These are phyloP conservation scores for Passiflora organensis DNA, from an alignment of 345 rosid species.

Conservation along the genomic window DNA sequence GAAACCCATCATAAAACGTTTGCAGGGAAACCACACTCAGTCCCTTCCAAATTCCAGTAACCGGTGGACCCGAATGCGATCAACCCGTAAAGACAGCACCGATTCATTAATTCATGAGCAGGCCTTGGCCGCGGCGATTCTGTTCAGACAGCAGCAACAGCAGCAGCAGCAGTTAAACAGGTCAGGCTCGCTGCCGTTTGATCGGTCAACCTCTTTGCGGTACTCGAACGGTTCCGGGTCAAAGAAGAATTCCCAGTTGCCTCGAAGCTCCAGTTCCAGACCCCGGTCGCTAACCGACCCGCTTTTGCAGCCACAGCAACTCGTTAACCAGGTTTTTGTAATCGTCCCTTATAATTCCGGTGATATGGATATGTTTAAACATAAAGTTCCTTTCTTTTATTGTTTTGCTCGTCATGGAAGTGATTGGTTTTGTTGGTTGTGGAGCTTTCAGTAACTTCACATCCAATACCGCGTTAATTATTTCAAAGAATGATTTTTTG, in stretches of 20 bases:
- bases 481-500: too few relatives aligned
- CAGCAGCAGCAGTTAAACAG: slow-evolving; percentile 53
- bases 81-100: slow-evolving; percentile 49
- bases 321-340: slow-evolving; percentile 64
- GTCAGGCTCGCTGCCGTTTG: slow-evolving; percentile 49
- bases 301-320: slow-evolving; percentile 82
- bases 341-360: not conserved
- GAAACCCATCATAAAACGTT: slow-evolving; percentile 14
- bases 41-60: slow-evolving; percentile 12
- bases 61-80: slow-evolving; percentile 47
- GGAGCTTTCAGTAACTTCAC: too few relatives aligned
- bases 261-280: slow-evolving; percentile 85
- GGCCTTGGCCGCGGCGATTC: slow-evolving; percentile 72
- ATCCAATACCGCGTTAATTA: too few relatives aligned
- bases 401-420: not conserved
- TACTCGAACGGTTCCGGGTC: slow-evolving; percentile 49
- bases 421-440: not conserved
- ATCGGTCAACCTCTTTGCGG: slow-evolving; percentile 69
- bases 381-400: not conserved
- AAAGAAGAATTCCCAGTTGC: slow-evolving; percentile 54
- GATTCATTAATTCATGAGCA: slow-evolving; percentile 64
- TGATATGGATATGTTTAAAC: too few relatives aligned
- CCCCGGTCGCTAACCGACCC: slow-evolving; percentile 87
- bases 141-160: slow-evolving; percentile 59
- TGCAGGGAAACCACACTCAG: slow-evolving; percentile 16